Base-by-base conservation (phyloP, 2,329 filamentous ascomycete species). In the Magnaporthales sp. region DNA sequence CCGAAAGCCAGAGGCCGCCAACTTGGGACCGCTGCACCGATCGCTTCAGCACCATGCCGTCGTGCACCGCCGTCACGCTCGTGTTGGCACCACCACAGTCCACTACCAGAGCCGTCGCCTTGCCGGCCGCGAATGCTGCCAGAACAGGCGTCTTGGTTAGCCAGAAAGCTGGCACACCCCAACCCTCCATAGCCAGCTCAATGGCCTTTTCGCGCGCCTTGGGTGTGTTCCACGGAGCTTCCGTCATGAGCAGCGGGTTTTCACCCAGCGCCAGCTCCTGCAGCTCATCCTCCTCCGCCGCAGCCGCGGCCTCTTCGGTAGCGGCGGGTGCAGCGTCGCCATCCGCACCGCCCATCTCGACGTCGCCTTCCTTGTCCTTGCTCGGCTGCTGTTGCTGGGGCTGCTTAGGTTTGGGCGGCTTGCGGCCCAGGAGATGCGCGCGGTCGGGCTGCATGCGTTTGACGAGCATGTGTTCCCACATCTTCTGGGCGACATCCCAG, bases 121-220 rank as follows among this genome's bases (percentile, higher is more conserved):
- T 98, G 70, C 95, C 95, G 19, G 92, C 90, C 22, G 93, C 93
- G 75, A 97, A 98, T 24, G 93, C 91, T 66, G 94, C 89, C 75
- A 97, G 85, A 60, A 97, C 93, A 29, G 94, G 93, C 66, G 89
- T 96, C 74, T 92, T 89, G 69, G 92, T 92, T 68, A 98, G 83
- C 85, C 94, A 99, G 78, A 97, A 98, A 5, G 95, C 95, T 22
- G 95, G 95, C 67, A 90, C 91, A 30, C 92, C 93, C 93, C 95
- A 99, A 74, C 88, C 91, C 83, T 99, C 95, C 89, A 99, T 97
- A 68, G 92, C 93, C 69, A 98, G 88, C 80, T 99, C 95, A 73
- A 97, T 94, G 56, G 90, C 89, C 85, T 95, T 96, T 80, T 99
- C 95, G 68, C 96, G 86, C 68, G 91, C 87, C 81, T 97, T 97